A percentile compares a stretch with the other conserved stretches of the same genome.
Conservation (phyloP, 345 rosid genomes). For the Geranium brycei region DNA sequence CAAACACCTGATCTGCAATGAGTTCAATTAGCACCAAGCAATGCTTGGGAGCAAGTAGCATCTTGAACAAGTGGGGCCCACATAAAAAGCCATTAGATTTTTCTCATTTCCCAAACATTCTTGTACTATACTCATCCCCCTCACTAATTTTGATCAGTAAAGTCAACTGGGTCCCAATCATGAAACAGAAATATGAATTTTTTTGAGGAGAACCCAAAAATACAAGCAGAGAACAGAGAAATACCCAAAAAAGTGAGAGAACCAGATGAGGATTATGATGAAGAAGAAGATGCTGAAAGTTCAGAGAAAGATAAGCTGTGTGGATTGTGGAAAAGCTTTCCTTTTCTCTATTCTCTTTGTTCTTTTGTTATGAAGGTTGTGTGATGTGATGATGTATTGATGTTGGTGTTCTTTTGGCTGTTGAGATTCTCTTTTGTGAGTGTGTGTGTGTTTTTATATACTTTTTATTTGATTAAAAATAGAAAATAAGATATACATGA, state of each 20-base stretch:
- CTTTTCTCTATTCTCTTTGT: conserved; percentile 2
- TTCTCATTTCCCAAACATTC: background rate
- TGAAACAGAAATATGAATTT: background rate
- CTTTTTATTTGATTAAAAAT: background rate
- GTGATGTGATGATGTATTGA: conserved; percentile 2
- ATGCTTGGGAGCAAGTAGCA: background rate
- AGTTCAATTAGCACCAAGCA: background rate
- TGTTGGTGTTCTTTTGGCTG: conserved; percentile 4
- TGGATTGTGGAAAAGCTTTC: background rate
- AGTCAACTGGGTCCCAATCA: background rate
- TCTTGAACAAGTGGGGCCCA: background rate
- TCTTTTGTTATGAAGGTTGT: conserved; percentile 2
- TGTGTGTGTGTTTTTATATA: background rate
- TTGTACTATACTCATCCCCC: background rate
- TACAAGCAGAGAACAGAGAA: background rate
- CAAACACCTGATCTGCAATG: background rate
- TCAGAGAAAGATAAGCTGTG: background rate
- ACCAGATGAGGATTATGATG: background rate
- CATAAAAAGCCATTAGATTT: background rate
- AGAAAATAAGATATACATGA: background rate
- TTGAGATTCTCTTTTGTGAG: conserved; percentile 14
- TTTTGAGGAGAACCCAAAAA: background rate
- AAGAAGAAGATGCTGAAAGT: background rate
- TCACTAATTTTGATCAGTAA: background rate
- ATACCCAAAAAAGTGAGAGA: background rate